Conservation (phyloP, 768 basidiomycete species). For the Exidia glandulosa region DNA sequence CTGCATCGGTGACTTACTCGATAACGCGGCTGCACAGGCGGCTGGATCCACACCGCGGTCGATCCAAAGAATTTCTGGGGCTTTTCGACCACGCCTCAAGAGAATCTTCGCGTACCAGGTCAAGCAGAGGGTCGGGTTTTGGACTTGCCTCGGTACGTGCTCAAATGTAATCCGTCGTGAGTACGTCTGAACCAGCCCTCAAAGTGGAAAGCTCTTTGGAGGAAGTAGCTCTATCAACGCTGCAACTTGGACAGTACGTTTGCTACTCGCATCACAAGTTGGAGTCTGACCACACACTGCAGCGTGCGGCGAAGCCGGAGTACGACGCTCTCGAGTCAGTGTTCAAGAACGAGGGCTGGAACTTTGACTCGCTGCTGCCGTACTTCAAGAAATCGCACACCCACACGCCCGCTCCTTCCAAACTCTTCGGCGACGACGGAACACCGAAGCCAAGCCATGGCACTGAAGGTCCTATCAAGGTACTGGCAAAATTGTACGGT, state of each 20-base stretch:
- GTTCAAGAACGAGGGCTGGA: constrained; percentile 4
- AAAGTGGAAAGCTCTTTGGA: constrained; percentile 14
- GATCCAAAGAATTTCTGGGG: too few species aligned
- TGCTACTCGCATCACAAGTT: too few species aligned
- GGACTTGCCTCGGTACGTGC: too few species aligned
- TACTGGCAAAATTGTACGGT: not conserved
- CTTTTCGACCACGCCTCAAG: too few species aligned
- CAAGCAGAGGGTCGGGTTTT: too few species aligned
- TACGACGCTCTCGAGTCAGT: constrained; percentile 12
- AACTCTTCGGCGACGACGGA: not conserved
- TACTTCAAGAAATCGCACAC: constrained; percentile 21
- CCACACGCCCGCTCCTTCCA: constrained; percentile 20
- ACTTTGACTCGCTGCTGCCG: constrained; percentile 11
- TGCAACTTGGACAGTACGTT: too few species aligned
- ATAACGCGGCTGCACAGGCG: too few species aligned
- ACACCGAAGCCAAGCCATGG: too few species aligned
- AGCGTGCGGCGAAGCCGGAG: constrained; percentile 10
- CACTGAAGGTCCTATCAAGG: not conserved
- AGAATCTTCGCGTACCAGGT: too few species aligned
- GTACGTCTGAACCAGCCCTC: not conserved
- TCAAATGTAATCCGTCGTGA: not conserved
- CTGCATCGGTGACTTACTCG: too few species aligned
- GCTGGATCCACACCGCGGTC: too few species aligned
- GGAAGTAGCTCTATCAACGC: constrained; percentile 15
- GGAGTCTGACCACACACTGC: too few species aligned